A percentile compares a stretch with the other conserved stretches of the same genome.
These are phyloP conservation scores for Collybia sordida DNA, from an alignment of 768 basidiomycete species.

Conservation along the genomic window DNA sequence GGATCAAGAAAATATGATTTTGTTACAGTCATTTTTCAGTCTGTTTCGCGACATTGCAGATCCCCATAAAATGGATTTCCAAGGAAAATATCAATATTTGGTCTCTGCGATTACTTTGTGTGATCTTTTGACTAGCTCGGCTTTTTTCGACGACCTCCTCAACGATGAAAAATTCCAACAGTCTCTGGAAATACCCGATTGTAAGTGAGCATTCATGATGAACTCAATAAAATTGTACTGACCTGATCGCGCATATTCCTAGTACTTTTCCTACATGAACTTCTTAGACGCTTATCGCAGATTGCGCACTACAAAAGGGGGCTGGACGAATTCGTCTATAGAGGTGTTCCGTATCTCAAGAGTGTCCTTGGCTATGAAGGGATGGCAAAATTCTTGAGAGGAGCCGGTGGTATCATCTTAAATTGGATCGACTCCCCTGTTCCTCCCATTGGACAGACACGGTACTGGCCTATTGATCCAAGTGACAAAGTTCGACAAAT, in stretches of 20 bases:
- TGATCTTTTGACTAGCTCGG: slow-evolving; percentile 7
- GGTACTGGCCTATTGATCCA: slow-evolving; percentile 10
- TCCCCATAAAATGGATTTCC: not conserved
- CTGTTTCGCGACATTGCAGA: slow-evolving; percentile 1
- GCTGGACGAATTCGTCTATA: slow-evolving; percentile 10
- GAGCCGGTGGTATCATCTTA: slow-evolving; percentile 11
- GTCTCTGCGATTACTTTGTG: slow-evolving; percentile 3
- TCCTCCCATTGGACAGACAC: slow-evolving; percentile 1
- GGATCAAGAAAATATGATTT: not conserved
- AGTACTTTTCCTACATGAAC: slow-evolving; percentile 17
- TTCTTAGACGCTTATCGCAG: slow-evolving; percentile 11
- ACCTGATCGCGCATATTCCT: not conserved
- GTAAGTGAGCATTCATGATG: not conserved
- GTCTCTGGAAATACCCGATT: slow-evolving; percentile 1
- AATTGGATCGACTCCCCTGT: slow-evolving; percentile 7
- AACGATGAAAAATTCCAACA: slow-evolving; percentile 1
- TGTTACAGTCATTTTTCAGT: slow-evolving; percentile 7
- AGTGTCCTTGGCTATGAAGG: slow-evolving; percentile 13
- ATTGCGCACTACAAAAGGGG: slow-evolving; percentile 17
- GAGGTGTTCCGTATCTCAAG: slow-evolving; percentile 13
- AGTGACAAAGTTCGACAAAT: slow-evolving; percentile 8
- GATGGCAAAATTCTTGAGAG: slow-evolving; percentile 11
- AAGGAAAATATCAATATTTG: slow-evolving; percentile 4
- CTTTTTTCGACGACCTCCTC: slow-evolving; percentile 12
- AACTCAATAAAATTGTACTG: not conserved